These are phyloP conservation scores for Scedosporium minutisporum DNA, from an alignment of 2,329 filamentous ascomycete genomes.

Conservation along the genomic window DNA sequence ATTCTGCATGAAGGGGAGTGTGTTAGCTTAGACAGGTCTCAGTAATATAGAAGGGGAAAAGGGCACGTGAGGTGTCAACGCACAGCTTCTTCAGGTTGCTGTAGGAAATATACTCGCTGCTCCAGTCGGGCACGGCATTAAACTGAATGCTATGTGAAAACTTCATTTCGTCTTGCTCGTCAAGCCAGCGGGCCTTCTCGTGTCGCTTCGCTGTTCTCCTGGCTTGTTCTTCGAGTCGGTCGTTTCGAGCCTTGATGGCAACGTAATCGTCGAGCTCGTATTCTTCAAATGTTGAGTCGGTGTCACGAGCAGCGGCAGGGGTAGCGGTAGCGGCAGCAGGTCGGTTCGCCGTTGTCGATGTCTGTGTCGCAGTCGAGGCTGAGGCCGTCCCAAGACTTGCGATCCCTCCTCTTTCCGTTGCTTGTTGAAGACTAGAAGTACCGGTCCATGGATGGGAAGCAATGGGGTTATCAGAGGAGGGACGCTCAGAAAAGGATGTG, in stretches of 20 bases:
- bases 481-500: neutral
- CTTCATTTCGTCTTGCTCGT: slow-evolving; percentile 85
- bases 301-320: slow-evolving; percentile 2
- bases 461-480: slow-evolving; percentile 3
- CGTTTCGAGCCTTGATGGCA: slow-evolving; percentile 19
- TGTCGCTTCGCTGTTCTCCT: slow-evolving; percentile 35
- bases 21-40: neutral
- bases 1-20: slow-evolving; percentile 48
- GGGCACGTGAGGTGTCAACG: slow-evolving; percentile 23
- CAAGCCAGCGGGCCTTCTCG: slow-evolving; percentile 60
- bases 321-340: neutral
- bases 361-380: neutral
- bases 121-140: slow-evolving; percentile 99
- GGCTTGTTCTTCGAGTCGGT: slow-evolving; percentile 21
- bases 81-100: slow-evolving; percentile 98
- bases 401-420: slow-evolving; percentile 7
- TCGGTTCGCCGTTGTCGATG: neutral
- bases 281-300: slow-evolving; percentile 7
- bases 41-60: neutral
- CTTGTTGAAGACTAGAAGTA: neutral
- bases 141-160: slow-evolving; percentile 99
- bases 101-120: slow-evolving; percentile 93
- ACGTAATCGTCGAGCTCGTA: slow-evolving; percentile 35
- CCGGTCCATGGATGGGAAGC: neutral
- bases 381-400: neutral